These are phyloP conservation scores for Bryoglossum gracile DNA, from an alignment of 495 filamentous ascomycete genomes.

Conservation along the genomic window DNA sequence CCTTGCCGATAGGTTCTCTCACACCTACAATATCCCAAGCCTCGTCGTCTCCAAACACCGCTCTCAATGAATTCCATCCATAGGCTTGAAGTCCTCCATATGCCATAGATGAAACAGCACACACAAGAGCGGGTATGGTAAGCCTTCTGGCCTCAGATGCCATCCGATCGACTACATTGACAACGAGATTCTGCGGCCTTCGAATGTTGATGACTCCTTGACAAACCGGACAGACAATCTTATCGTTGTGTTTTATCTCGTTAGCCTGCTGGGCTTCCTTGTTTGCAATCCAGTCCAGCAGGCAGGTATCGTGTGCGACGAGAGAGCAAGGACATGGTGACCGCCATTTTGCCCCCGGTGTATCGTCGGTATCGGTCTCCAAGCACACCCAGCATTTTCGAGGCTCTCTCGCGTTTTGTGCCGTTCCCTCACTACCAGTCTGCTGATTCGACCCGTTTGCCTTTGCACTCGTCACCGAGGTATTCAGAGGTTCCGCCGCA, in stretches of 20 bases:
- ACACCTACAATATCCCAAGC: no score
- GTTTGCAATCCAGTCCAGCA: constrained; percentile 86
- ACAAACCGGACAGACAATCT: constrained; percentile 78
- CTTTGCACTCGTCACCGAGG: no score
- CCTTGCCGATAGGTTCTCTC: no score
- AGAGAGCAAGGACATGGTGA: constrained; percentile 84
- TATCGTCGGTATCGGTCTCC: constrained; percentile 72
- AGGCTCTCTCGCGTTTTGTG: constrained; percentile 8
- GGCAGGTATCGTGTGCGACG: constrained; percentile 82
- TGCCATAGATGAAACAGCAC: constrained; percentile 16
- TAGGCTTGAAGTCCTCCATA: constrained; percentile 48
- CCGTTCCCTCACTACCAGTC: constrained; percentile 15
- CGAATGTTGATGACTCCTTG: constrained; percentile 69
- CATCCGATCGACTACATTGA: constrained; percentile 49
- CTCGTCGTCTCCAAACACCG: constrained; percentile 64
- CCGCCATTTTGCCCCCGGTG: constrained; percentile 65
- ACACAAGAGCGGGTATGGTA: constrained; percentile 11
- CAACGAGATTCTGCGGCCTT: constrained; percentile 60
- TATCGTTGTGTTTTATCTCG: constrained; percentile 36
- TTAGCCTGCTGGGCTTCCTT: constrained; percentile 56
- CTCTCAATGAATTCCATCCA: constrained; percentile 51
- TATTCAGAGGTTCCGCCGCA: no score
- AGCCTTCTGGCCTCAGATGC: constrained; percentile 25
- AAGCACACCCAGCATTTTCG: constrained; percentile 85
- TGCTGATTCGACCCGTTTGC: background rate